Base-by-base conservation (phyloP, 495 filamentous ascomycete genomes). In the Aspergillus avenaceus region DNA sequence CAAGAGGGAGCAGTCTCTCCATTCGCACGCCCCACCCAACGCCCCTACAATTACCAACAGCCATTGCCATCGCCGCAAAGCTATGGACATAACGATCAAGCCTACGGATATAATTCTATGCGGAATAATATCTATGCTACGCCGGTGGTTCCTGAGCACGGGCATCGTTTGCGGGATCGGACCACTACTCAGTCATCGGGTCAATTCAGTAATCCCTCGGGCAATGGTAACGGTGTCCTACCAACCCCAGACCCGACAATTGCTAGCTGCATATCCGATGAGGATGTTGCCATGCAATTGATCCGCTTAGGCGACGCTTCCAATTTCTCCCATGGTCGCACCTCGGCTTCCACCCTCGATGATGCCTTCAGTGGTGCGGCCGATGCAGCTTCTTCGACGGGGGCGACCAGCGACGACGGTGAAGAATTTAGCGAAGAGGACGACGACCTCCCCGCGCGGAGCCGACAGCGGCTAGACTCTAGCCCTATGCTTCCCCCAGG, bases 241-340 rank as follows among this genome's bases (percentile, higher is more conserved):
- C 91, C 90, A 7, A 97, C 95, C 3, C 95, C 93, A 4, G 92
- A 96, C 52, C 91, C 91, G 9, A 97, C 95, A 12, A 86, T 95
- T 51, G 86, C 87, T 28, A 97, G 91, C 71, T 92, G 86, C 58
- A 91, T 97, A 62, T 97, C 92, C 3, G 93, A 98, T 64, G 93
- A 98, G 64, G 95, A 98, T 69, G 93, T 96, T 58, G 93, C 93
- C 41, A 82, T 96, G 62, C 91, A 97, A 65, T 77, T 98, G 55
- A 97, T 98, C 81, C 85, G 90, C 52, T 77, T 98, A 45, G 90
- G 92, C n/a, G 89, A 95, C 61, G 84, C 88, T 55, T 90, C 90
- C 25, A 91, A 92, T 58, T 84, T 91, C 55, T 92, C 90, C 12
- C 85, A 91, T 56, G 89, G 87, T 37, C 87, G 91, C 60, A 90